phyloP scores from a whole-genome alignment of 1,139 yeast species.

The Candida anutae region DNA sequence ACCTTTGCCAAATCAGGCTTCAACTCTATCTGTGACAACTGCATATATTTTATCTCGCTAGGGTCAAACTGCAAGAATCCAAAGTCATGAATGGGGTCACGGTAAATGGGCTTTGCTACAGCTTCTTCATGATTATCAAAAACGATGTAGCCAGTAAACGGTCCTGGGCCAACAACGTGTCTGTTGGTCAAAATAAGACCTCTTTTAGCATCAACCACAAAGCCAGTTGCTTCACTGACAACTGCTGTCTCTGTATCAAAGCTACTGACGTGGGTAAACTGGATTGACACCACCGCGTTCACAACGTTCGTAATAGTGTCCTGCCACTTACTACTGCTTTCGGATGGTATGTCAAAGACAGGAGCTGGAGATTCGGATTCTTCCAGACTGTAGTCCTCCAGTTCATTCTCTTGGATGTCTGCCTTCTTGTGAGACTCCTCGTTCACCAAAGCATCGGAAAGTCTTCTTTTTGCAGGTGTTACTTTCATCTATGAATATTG shows the following conservation, averaged over 20 bases:
- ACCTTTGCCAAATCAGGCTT: constrained; percentile 80
- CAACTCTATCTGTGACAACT: constrained; percentile 56
- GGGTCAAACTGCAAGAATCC: constrained; percentile 78
- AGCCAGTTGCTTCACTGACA: constrained; percentile 90
- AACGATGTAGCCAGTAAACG: constrained; percentile 83
- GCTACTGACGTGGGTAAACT: constrained; percentile 77
- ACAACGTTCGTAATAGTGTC: constrained; percentile 76
- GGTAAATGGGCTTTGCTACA: constrained; percentile 72
- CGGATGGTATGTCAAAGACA: neutral
- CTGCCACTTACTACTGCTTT: constrained; percentile 47
- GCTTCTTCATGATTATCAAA: constrained; percentile 95
- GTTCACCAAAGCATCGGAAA: constrained; percentile 5
- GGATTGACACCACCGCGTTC: constrained; percentile 80
- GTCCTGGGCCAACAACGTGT: constrained; percentile 94
- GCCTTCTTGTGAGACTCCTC: neutral
- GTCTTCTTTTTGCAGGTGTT: constrained; percentile 5
- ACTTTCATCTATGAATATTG: too few relatives aligned
- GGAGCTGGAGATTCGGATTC: neutral
- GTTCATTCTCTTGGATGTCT: constrained; percentile 3
- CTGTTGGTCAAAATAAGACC: constrained; percentile 88
- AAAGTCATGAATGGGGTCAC: constrained; percentile 84
- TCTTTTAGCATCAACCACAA: constrained; percentile 75
- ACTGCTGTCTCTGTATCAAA: constrained; percentile 81
- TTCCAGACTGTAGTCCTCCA: constrained; percentile 1
- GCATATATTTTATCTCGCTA: constrained; percentile 61